Base-by-base conservation (phyloP, 148 eudicot genomes). In the Rhododendron vialii region DNA sequence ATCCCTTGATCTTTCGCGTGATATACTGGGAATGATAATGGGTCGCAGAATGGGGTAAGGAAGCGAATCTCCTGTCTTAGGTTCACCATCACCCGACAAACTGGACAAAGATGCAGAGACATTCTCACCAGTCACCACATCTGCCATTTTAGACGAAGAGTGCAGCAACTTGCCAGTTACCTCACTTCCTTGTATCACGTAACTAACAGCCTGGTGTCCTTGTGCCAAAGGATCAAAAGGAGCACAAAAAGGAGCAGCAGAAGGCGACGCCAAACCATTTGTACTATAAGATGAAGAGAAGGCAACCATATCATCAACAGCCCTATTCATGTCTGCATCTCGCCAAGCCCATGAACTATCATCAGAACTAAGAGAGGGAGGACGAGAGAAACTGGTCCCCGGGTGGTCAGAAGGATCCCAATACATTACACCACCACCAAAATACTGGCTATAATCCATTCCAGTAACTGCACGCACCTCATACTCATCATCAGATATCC, bases 271-370 rank as follows among this genome's bases (percentile, higher is more conserved):
- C 90, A 96, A 86, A 55, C 99, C 98, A 91, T 94, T 96, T 86
- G 99, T 93, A 89, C 94, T 95, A 82, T 95, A 95, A 63, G 99
- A 92, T 35, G 99, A 93, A 77, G 99, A 92, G 90, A 95, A 96
- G 33, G 98, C 96, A 87, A 96, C 98, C 99, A 96, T 96, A 87
- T 96, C 99, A 95, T 96, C 99, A 89, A 96, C 99, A 85, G 94
- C 91, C 88, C 95, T 91, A 76, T 90, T 95, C 95, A 96, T 93
- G 85, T 96, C 99, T 61, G 99, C 98, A 89, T 96, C 99, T 82
- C 93, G 91, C 96, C 95, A 96, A 87, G 98, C 98, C 98, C 98
- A 96, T 30, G 98, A 96, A 89, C 99, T 94, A 89, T 96, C 99
- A 88, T 96, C 99, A 57, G 99, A 96, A 89, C 99, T 94, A 82